These are phyloP conservation scores for Begonia masoniana DNA, from an alignment of 306 rosid genomes.

Conservation along the genomic window DNA sequence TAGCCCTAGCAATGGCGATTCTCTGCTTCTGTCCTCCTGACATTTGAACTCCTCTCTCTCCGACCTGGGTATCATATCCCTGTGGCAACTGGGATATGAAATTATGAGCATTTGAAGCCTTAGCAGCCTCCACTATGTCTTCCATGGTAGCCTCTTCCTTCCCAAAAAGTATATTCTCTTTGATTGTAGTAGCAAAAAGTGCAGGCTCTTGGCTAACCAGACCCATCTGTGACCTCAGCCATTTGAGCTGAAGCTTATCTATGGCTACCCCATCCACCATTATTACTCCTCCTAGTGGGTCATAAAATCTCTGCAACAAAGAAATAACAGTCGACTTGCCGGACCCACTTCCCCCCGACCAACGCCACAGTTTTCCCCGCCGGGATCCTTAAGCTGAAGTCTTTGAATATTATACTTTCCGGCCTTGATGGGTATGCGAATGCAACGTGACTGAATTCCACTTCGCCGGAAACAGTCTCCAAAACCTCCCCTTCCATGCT, in stretches of 20 bases:
- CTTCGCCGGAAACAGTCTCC: constrained; percentile 34
- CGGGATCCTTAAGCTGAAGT: constrained; percentile 40
- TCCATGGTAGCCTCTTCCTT: constrained; percentile 62
- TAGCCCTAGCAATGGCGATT: constrained; percentile 79
- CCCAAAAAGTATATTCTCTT: constrained; percentile 67
- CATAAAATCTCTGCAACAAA: constrained; percentile 78
- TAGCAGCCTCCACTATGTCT: constrained; percentile 37
- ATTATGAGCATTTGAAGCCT: constrained; percentile 75
- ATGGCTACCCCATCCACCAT: constrained; percentile 53
- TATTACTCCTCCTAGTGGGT: constrained; percentile 49
- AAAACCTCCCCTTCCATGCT: constrained; percentile 30
- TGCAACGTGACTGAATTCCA: constrained; percentile 40
- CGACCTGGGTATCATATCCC: constrained; percentile 76
- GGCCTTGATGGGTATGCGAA: constrained; percentile 76
- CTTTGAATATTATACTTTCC: constrained; percentile 46
- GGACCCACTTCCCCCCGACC: constrained; percentile 84
- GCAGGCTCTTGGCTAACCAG: constrained; percentile 76
- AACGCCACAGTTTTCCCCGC: constrained; percentile 60
- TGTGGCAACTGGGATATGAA: constrained; percentile 49
- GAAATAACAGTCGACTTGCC: constrained; percentile 73
- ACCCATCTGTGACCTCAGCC: constrained; percentile 77
- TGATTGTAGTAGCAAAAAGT: constrained; percentile 73
- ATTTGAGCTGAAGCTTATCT: constrained; percentile 34
- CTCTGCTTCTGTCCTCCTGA: constrained; percentile 91
- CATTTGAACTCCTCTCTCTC: constrained; percentile 69